A percentile compares a stretch with the other conserved stretches of the same genome.
phyloP scores from a whole-genome alignment of 2,329 filamentous ascomycete genomes.

The Fusarium falciforme region DNA sequence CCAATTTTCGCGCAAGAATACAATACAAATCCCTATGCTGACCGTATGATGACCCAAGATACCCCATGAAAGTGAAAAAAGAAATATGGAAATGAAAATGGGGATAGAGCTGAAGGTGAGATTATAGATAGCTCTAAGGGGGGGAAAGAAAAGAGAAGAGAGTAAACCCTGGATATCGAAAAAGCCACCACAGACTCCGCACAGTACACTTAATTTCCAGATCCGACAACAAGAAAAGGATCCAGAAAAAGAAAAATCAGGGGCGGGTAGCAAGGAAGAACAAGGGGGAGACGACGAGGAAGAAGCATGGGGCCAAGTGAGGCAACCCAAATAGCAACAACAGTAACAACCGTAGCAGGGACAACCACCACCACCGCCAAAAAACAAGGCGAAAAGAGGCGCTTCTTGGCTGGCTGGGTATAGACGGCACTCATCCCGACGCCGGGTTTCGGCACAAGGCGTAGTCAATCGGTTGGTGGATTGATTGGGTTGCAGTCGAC shows the following conservation, averaged over 20 bases:
- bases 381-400: neutral
- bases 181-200: slow-evolving; percentile 32
- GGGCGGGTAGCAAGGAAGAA: neutral
- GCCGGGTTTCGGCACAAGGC: neutral
- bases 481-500: neutral
- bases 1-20: slow-evolving; percentile 8
- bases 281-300: neutral
- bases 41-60: slow-evolving; percentile 19
- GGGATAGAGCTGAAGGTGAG: neutral
- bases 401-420: neutral
- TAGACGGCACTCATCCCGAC: neutral
- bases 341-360: neutral
- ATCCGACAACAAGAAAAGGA: neutral
- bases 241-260: slow-evolving; percentile 2
- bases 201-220: slow-evolving; percentile 16
- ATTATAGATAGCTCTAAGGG: neutral
- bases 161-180: slow-evolving; percentile 30
- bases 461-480: neutral
- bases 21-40: slow-evolving; percentile 20
- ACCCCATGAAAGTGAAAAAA: slow-evolving; percentile 12
- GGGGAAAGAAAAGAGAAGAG: neutral
- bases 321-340: neutral
- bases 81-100: neutral
- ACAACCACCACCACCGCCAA: neutral
- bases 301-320: neutral